phyloP scores from a whole-genome alignment of 2,329 filamentous ascomycete genomes.

The Microdochium bolleyi region DNA sequence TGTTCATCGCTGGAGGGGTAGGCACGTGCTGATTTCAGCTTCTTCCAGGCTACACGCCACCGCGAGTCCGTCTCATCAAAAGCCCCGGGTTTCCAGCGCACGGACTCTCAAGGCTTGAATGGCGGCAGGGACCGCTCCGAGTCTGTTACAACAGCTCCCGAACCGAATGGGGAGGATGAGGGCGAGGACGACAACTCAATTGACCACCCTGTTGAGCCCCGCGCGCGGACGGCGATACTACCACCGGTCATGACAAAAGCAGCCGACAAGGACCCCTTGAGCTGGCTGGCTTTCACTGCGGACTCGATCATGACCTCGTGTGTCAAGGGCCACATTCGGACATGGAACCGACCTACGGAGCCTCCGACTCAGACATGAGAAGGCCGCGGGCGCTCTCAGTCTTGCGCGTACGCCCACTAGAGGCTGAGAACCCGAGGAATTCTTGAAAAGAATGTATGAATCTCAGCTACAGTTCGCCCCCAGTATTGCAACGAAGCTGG shows the following conservation, averaged over 20 bases:
- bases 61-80: conserved; percentile 45
- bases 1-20: not conserved
- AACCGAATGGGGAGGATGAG: conserved; percentile 32
- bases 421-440: not conserved
- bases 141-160: conserved; percentile 45
- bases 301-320: conserved; percentile 90
- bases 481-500: no score
- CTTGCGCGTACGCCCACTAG: no score
- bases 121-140: conserved; percentile 59
- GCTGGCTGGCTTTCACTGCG: conserved; percentile 89
- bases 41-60: conserved; percentile 42
- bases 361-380: conserved; percentile 15
- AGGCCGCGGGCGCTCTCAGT: not conserved
- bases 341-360: conserved; percentile 33
- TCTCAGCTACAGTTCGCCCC: no score
- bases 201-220: conserved; percentile 77
- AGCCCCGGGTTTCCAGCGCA: conserved; percentile 40
- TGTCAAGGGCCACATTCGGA: conserved; percentile 54
- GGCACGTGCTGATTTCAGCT: not conserved
- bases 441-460: not conserved
- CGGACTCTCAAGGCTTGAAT: conserved; percentile 53
- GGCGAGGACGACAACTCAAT: conserved; percentile 54
- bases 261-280: conserved; percentile 78
- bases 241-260: conserved; percentile 87
- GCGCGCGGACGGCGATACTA: conserved; percentile 73